phyloP scores from a whole-genome alignment of 1,284 basidiomycete genomes.

The Fomitiporia mediterranea region DNA sequence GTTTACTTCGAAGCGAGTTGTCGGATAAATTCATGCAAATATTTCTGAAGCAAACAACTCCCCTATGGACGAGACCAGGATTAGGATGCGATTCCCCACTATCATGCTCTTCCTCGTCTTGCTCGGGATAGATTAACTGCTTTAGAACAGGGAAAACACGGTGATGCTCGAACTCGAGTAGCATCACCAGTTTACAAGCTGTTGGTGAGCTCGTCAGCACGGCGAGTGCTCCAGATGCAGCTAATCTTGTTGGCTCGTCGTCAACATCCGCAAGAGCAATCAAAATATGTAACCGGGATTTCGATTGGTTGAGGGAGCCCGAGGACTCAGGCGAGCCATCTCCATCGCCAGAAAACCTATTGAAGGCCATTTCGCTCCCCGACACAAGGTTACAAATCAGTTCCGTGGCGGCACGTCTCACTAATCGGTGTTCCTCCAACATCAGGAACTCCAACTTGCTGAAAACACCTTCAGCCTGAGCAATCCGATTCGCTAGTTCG shows the following conservation, averaged over 20 bases:
- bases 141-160: conserved; percentile 57
- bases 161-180: conserved; percentile 57
- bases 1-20: conserved; percentile 32
- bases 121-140: conserved; percentile 56
- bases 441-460: conserved; percentile 76
- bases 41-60: conserved; percentile 66
- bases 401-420: conserved; percentile 86
- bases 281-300: conserved; percentile 75
- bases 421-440: conserved; percentile 77
- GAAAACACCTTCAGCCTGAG: conserved; percentile 55
- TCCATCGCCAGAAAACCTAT: conserved; percentile 56
- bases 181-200: conserved; percentile 59
- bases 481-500: conserved; percentile 61
- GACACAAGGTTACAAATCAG: conserved; percentile 90
- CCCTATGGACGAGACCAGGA: conserved; percentile 70
- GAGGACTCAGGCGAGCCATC: conserved; percentile 30
- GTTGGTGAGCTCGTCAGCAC: conserved; percentile 61
- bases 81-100: conserved; percentile 34
- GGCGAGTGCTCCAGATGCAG: conserved; percentile 83
- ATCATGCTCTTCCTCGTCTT: conserved; percentile 30
- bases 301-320: conserved; percentile 27
- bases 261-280: conserved; percentile 81
- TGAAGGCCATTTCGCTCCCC: conserved; percentile 71
- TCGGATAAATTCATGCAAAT: conserved; percentile 48
- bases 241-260: conserved; percentile 76